Evolutionary conservation across 2,329 filamentous ascomycete species (phyloP).

Genomic region (Pseudogymnoascus sp.): DNA sequence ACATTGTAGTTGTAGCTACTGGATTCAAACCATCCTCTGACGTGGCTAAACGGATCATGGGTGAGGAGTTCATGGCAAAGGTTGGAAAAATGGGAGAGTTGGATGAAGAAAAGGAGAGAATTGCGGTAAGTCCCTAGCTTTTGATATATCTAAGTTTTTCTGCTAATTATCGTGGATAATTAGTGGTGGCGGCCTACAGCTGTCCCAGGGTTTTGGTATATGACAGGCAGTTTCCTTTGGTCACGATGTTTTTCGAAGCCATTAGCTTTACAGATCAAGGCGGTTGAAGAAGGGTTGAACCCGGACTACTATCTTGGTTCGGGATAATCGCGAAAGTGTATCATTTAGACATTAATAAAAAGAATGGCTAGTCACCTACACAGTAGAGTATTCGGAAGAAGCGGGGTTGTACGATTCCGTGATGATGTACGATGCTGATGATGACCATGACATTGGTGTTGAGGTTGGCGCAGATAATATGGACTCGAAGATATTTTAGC

Average conservation of each 20-base stretch:
- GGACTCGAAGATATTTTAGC: too few relatives aligned
- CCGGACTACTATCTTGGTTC: neutral
- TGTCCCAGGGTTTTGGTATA: constrained; percentile 32
- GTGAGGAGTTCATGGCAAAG: constrained; percentile 17
- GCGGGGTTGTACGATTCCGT: too few relatives aligned
- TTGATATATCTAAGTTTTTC: neutral
- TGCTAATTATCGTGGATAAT: neutral
- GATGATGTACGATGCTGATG: too few relatives aligned
- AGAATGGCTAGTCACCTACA: too few relatives aligned
- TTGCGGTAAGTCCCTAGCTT: neutral
- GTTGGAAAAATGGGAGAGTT: neutral
- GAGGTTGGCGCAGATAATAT: too few relatives aligned
- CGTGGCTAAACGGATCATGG: constrained; percentile 35
- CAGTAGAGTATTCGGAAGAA: too few relatives aligned
- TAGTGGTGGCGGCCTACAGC: constrained; percentile 33
- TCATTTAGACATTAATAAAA: neutral
- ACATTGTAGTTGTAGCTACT: constrained; percentile 23
- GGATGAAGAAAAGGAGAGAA: neutral
- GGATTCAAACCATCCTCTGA: constrained; percentile 32
- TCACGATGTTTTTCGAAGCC: constrained; percentile 30
- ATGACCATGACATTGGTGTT: too few relatives aligned
- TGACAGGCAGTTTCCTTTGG: constrained; percentile 29
- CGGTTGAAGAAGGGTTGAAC: constrained; percentile 14
- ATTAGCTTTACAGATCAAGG: constrained; percentile 34
- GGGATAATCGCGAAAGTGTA: neutral